These are phyloP conservation scores for Agarophyton chilense DNA, from an alignment of 23 red algal genomes.

Conservation along the genomic window DNA sequence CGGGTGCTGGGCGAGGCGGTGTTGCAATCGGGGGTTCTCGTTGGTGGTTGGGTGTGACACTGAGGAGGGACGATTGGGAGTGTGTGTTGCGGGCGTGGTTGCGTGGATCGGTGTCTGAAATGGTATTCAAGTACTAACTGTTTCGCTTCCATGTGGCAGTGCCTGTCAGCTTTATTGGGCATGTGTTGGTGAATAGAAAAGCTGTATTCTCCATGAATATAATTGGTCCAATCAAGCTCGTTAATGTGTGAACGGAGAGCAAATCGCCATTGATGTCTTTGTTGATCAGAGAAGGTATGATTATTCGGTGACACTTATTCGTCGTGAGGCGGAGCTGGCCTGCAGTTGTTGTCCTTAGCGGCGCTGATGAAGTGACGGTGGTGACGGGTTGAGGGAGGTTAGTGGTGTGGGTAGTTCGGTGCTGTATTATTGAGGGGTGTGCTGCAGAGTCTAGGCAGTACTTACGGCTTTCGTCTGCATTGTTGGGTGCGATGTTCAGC, in stretches of 20 bases:
- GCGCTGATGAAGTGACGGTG: not conserved
- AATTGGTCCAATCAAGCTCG: not conserved
- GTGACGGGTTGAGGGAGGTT: not conserved
- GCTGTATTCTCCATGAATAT: not conserved
- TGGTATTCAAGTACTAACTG: not conserved
- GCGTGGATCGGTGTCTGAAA: not conserved
- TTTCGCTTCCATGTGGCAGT: not conserved
- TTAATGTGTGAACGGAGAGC: not conserved
- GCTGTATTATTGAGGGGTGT: not conserved
- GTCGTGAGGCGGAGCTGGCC: not conserved
- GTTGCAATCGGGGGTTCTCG: too few species aligned
- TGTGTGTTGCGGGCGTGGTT: not conserved
- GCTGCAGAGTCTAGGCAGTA: not conserved
- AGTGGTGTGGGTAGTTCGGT: not conserved
- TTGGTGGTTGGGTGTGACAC: too few species aligned
- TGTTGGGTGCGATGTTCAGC: too few species aligned
- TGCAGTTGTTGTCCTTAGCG: not conserved
- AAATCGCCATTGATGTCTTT: not conserved
- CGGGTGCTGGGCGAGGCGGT: too few species aligned
- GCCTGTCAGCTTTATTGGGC: not conserved
- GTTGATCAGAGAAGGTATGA: not conserved
- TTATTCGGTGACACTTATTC: not conserved
- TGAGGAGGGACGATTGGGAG: too few species aligned
- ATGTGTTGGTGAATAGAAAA: not conserved
- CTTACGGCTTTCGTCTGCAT: too few species aligned